These are phyloP conservation scores for Pseudonectria foliicola DNA, from an alignment of 2,329 filamentous ascomycete genomes.

Conservation along the genomic window DNA sequence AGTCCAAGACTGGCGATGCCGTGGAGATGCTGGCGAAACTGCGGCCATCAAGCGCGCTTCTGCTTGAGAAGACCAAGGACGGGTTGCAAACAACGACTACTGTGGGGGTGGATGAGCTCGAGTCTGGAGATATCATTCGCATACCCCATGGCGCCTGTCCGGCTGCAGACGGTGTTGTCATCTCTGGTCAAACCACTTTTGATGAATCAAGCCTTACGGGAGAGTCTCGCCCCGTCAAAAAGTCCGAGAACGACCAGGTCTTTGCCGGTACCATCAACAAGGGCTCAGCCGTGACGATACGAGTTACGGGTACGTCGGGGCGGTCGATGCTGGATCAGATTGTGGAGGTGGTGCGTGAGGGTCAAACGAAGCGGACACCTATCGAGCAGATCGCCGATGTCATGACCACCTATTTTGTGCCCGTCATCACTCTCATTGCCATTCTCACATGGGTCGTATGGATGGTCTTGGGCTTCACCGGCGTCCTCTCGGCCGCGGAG, in stretches of 20 bases:
- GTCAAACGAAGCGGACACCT: slow-evolving; percentile 67
- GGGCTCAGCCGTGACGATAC: slow-evolving; percentile 52
- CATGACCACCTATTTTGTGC: slow-evolving; percentile 71
- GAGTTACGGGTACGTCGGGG: slow-evolving; percentile 57
- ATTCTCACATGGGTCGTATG: slow-evolving; percentile 66
- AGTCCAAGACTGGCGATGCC: slow-evolving; percentile 81
- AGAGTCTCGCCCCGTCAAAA: slow-evolving; percentile 62
- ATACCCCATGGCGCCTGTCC: slow-evolving; percentile 76
- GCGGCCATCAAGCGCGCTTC: slow-evolving; percentile 66
- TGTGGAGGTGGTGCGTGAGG: slow-evolving; percentile 68
- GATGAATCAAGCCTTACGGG: slow-evolving; percentile 89
- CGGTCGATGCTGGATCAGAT: slow-evolving; percentile 75
- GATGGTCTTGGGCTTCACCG: slow-evolving; percentile 56
- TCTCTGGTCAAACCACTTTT: slow-evolving; percentile 59
- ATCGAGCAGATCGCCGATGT: slow-evolving; percentile 68
- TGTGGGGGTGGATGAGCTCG: slow-evolving; percentile 61
- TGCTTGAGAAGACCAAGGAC: slow-evolving; percentile 46
- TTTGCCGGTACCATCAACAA: slow-evolving; percentile 73
- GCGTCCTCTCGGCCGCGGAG: slow-evolving; percentile 49
- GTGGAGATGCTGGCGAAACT: slow-evolving; percentile 73
- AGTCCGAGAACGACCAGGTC: slow-evolving; percentile 55
- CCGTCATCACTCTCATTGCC: slow-evolving; percentile 61
- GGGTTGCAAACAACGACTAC: slow-evolving; percentile 30
- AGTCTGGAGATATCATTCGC: slow-evolving; percentile 66
- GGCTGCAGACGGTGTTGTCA: slow-evolving; percentile 69